Percentiles rank a stretch among this genome's conserved stretches.
Conservation (phyloP, 2,329 filamentous ascomycete species). For the Trichoderma brevicompactum region DNA sequence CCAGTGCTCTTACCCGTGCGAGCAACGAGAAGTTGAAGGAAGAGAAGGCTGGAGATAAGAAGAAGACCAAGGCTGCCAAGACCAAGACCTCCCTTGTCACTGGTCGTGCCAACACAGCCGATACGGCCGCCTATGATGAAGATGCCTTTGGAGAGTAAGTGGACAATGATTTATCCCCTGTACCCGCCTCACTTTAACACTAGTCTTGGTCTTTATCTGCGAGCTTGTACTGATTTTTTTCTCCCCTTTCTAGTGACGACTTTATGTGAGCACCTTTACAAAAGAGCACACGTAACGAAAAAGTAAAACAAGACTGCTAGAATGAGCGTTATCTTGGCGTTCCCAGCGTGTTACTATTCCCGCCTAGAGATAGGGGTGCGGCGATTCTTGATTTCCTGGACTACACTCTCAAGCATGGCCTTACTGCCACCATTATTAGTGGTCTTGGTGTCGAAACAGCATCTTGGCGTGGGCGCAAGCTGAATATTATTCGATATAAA, state of each 20-base stretch:
- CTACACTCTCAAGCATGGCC: not conserved
- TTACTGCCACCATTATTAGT: not conserved
- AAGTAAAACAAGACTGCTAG: not conserved
- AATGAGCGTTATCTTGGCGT: slow-evolving; percentile 8
- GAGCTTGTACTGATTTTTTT: slow-evolving; percentile 32
- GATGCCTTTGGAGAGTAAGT: slow-evolving; percentile 83
- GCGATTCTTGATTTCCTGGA: slow-evolving; percentile 1
- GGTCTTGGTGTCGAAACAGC: not conserved
- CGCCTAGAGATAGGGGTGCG: slow-evolving; percentile 1
- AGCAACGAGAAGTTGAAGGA: slow-evolving; percentile 99
- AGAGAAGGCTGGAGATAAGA: slow-evolving; percentile 92
- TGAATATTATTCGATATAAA: slow-evolving; percentile 4
- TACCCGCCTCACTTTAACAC: not conserved
- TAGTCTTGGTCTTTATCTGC: not conserved
- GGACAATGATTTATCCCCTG: not conserved
- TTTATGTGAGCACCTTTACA: slow-evolving; percentile 64
- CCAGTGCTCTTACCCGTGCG: slow-evolving; percentile 83
- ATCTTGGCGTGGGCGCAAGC: slow-evolving; percentile 8
- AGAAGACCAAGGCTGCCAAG: slow-evolving; percentile 94
- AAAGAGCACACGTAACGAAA: not conserved
- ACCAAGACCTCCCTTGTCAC: slow-evolving; percentile 85
- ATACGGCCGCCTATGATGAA: slow-evolving; percentile 80
- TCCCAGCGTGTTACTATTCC: slow-evolving; percentile 14
- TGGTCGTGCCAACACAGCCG: slow-evolving; percentile 62
- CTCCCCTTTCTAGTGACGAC: slow-evolving; percentile 58